Percentiles rank a stretch among this genome's conserved stretches.
These are phyloP conservation scores for Veloboletus limbatus DNA, from an alignment of 1,284 basidiomycete species.

Conservation along the genomic window DNA sequence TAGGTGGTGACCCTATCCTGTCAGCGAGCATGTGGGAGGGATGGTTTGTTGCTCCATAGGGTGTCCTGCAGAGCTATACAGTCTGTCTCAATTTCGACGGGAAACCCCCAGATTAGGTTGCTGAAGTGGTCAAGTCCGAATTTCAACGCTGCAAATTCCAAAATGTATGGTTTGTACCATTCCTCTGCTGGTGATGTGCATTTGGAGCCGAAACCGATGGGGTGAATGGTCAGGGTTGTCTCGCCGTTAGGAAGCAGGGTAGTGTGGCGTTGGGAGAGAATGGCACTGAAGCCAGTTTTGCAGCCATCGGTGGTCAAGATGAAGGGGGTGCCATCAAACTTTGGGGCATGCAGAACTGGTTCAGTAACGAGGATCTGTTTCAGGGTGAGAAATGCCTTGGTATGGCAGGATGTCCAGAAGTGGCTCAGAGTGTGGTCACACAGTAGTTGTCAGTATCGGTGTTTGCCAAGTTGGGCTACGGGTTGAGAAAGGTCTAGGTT, in stretches of 20 bases:
- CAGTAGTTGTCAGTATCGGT: neutral
- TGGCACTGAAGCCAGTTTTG: neutral
- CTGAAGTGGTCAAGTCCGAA: slow-evolving; percentile 10
- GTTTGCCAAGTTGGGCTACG: neutral
- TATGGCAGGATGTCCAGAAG: too few relatives aligned
- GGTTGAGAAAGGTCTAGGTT: neutral
- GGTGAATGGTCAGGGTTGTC: neutral
- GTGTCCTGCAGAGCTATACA: neutral
- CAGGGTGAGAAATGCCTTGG: neutral
- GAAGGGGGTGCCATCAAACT: neutral
- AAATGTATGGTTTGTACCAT: slow-evolving; percentile 10
- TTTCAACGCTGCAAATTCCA: slow-evolving; percentile 11
- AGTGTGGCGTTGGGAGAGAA: neutral
- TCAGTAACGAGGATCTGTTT: neutral
- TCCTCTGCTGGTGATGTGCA: neutral
- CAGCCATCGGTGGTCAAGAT: neutral
- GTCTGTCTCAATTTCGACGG: neutral
- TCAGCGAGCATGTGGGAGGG: too few relatives aligned
- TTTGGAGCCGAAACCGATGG: neutral
- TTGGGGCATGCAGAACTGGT: neutral
- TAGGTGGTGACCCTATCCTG: neutral
- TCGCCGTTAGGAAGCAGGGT: neutral
- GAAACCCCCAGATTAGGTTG: slow-evolving; percentile 10
- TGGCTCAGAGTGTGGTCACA: neutral
- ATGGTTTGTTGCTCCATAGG: too few relatives aligned